Conservation (phyloP, 768 basidiomycete species). For the Leccinellum luteum region DNA sequence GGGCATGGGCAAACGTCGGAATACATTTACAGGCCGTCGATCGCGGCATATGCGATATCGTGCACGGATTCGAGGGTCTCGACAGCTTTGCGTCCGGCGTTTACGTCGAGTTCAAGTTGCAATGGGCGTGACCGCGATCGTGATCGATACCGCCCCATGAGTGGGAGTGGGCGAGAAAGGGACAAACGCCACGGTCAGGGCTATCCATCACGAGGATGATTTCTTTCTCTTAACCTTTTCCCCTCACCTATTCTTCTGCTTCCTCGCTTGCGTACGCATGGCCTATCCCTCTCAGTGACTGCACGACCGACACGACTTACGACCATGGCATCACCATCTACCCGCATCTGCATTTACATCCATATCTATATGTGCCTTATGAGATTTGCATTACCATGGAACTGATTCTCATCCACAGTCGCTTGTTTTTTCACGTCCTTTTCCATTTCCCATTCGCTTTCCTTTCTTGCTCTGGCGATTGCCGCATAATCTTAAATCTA, state of each 20-base stretch:
- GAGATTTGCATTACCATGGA: conserved; percentile 3
- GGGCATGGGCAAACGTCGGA: conserved; percentile 16
- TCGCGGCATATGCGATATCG: conserved; percentile 31
- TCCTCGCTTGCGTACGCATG: background rate
- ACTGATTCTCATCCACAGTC: background rate
- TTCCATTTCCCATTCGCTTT: background rate
- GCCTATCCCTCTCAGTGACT: background rate
- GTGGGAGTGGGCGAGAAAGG: conserved; percentile 9
- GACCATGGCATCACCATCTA: background rate
- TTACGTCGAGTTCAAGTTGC: conserved; percentile 24
- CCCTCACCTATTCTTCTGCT: background rate
- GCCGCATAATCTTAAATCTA: background rate
- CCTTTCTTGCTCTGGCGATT: background rate
- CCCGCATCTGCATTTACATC: background rate
- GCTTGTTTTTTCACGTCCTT: background rate
- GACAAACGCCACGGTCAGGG: conserved; percentile 17
- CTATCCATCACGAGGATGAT: conserved; percentile 12
- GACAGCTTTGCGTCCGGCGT: conserved; percentile 32
- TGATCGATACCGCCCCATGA: conserved; percentile 13
- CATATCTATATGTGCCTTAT: background rate
- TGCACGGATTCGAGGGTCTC: conserved; percentile 34
- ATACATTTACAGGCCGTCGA: conserved; percentile 30
- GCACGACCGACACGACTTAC: background rate
- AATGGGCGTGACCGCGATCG: conserved; percentile 20
- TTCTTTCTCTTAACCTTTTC: background rate